phyloP scores from a whole-genome alignment of 1,284 basidiomycete species.

The Sanghuangporus baumii region DNA sequence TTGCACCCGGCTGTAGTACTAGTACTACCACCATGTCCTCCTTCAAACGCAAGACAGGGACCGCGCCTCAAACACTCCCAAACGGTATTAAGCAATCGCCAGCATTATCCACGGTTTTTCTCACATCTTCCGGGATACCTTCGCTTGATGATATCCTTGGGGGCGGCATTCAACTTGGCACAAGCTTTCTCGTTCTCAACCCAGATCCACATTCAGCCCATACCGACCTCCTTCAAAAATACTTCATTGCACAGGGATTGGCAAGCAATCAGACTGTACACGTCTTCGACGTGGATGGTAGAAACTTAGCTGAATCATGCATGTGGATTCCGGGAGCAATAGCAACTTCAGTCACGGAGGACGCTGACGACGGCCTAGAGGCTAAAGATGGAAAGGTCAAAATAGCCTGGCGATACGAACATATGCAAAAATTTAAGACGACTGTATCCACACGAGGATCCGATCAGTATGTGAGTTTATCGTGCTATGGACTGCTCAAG shows the following conservation, averaged over 20 bases:
- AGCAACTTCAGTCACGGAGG: constrained; percentile 23
- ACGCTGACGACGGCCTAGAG: constrained; percentile 38
- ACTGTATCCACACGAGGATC: constrained; percentile 50
- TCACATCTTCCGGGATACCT: constrained; percentile 85
- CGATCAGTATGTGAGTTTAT: constrained; percentile 39
- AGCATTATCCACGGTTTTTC: constrained; percentile 51
- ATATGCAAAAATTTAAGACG: constrained; percentile 88
- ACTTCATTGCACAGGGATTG: constrained; percentile 85
- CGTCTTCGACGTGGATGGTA: constrained; percentile 57
- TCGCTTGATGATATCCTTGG: constrained; percentile 96
- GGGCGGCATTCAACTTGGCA: constrained; percentile 86
- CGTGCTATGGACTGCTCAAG: constrained; percentile 11
- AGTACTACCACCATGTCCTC: constrained; percentile 68
- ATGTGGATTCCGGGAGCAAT: constrained; percentile 57
- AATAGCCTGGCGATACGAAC: constrained; percentile 95
- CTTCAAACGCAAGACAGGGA: constrained; percentile 67
- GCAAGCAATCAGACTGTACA: constrained; percentile 63
- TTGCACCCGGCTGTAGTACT: too few relatives aligned
- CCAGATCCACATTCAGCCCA: constrained; percentile 86
- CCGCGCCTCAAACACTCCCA: constrained; percentile 29
- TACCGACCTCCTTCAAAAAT: constrained; percentile 81
- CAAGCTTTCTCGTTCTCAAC: constrained; percentile 66
- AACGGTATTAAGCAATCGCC: constrained; percentile 64
- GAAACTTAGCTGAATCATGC: constrained; percentile 56
- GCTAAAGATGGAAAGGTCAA: constrained; percentile 52